Base-by-base conservation (phyloP, 2,329 filamentous ascomycete genomes). In the Aspergillus ustus region DNA sequence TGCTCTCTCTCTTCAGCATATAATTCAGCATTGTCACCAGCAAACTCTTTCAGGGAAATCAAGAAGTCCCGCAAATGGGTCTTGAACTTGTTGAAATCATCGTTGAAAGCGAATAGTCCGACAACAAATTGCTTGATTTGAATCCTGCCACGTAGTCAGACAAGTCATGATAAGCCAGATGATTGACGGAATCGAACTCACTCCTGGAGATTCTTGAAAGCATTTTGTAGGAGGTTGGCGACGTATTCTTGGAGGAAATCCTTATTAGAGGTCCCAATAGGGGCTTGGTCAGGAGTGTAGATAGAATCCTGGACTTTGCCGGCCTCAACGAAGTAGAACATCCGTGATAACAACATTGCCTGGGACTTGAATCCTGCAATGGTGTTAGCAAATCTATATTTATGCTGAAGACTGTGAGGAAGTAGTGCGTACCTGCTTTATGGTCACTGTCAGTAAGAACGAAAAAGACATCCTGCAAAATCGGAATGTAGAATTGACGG, bases 401-500 rank as follows among this genome's bases (percentile, higher is more conserved):
- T 37, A 28, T 25, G 15, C 9, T 25, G 17, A 44, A 40, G 34
- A 40, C 5, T n/a, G 20, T 7, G 19, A 15, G 6, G 45, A 13
- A 11, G 13, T 51, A 31, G 49, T 29, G 74, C 78, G 58, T 71
- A 81, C 81, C 95, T 63, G 95, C 95, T 83, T 99, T 99, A 85
- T 99, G 95, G 71, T 99, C 95, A 63, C 91, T 94, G 74, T 99
- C 95, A 0, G 95, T 98, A 55, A 99, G 86, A 46, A 99, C 95
- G 73, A 97, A 99, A 84, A 99, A 96, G 15, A 99, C 93, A 72
- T 99, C 95, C 78, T 99, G 95, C 54, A 99, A 83, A 67, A 99
- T 98, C 1, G 91, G 89, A 57, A 96, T 89, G 78, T 95, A 99
- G 82, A 98, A 99, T 75, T 93, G 93, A 78, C 96, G 93, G 88